A percentile compares a stretch with the other conserved stretches of the same genome.
phyloP scores from a whole-genome alignment of 768 basidiomycete genomes.

The Leccinum sublutescens region DNA sequence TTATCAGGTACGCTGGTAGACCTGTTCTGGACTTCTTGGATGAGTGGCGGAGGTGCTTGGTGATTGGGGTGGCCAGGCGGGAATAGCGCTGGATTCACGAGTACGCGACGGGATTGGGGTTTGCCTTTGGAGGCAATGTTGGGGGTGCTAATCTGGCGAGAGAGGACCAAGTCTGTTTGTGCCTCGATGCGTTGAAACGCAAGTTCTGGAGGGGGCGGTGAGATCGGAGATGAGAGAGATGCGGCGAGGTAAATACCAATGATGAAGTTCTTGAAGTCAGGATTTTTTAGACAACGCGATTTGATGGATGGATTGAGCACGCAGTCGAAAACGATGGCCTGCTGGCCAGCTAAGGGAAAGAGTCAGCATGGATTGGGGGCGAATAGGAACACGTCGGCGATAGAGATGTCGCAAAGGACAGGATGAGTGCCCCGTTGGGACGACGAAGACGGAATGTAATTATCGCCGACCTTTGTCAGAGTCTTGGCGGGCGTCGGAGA shows the following conservation, averaged over 20 bases:
- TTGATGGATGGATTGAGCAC: conserved; percentile 61
- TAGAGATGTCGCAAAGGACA: conserved; percentile 11
- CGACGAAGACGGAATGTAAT: conserved; percentile 7
- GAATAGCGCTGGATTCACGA: conserved; percentile 49
- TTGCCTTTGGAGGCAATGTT: conserved; percentile 80
- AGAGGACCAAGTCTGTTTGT: conserved; percentile 57
- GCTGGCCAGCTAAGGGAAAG: conserved; percentile 56
- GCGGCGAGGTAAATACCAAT: conserved; percentile 44
- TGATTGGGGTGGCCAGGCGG: conserved; percentile 23
- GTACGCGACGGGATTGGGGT: conserved; percentile 53
- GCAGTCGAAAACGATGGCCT: conserved; percentile 71
- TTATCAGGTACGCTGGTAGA: conserved; percentile 33
- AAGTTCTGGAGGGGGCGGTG: conserved; percentile 47
- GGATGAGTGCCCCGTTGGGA: not conserved
- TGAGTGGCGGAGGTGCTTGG: conserved; percentile 9
- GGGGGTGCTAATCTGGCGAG: conserved; percentile 67
- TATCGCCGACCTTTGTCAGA: conserved; percentile 62
- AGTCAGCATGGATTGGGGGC: not conserved
- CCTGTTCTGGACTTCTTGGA: conserved; percentile 41
- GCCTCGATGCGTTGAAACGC: conserved; percentile 66
- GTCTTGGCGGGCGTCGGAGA: conserved; percentile 61
- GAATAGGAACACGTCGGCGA: conserved; percentile 12
- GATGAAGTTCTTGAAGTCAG: conserved; percentile 66
- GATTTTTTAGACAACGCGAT: conserved; percentile 55
- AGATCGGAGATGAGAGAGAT: conserved; percentile 7